These are phyloP conservation scores for Funneliformis geosporum DNA, from an alignment of 192 early-diverging fungal genomes.

Conservation along the genomic window DNA sequence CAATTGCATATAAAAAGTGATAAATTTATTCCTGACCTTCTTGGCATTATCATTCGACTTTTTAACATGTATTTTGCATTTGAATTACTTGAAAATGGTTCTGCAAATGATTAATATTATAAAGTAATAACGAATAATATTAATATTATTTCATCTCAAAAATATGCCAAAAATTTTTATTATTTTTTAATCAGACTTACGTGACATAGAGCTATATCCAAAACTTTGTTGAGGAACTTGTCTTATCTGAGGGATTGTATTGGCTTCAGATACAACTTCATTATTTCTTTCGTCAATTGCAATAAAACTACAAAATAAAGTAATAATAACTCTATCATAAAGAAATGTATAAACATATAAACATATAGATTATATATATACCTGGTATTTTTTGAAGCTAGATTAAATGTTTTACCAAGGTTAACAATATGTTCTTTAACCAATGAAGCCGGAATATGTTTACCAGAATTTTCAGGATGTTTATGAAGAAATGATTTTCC, in stretches of 20 bases:
- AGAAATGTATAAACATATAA: neutral
- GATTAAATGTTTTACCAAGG: neutral
- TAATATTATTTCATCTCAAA: too few relatives aligned
- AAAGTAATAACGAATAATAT: too few relatives aligned
- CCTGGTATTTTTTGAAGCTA: conserved; percentile 28
- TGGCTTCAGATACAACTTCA: neutral
- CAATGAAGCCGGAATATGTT: neutral
- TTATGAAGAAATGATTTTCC: conserved; percentile 18
- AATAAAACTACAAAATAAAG: neutral
- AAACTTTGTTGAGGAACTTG: neutral
- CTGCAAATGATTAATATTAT: too few relatives aligned
- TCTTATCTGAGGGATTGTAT: neutral
- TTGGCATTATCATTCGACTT: too few relatives aligned
- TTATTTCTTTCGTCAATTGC: neutral
- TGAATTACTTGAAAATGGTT: too few relatives aligned
- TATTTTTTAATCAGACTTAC: too few relatives aligned
- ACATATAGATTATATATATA: neutral
- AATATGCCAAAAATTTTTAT: too few relatives aligned
- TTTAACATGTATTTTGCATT: too few relatives aligned
- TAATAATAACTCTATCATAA: neutral
- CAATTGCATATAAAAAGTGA: too few relatives aligned
- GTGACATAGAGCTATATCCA: too few relatives aligned
- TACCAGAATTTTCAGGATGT: neutral
- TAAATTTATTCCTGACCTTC: too few relatives aligned
- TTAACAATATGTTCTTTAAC: neutral